These are phyloP conservation scores for Gossypium aridum DNA, from an alignment of 441 rosid genomes.

Conservation along the genomic window DNA sequence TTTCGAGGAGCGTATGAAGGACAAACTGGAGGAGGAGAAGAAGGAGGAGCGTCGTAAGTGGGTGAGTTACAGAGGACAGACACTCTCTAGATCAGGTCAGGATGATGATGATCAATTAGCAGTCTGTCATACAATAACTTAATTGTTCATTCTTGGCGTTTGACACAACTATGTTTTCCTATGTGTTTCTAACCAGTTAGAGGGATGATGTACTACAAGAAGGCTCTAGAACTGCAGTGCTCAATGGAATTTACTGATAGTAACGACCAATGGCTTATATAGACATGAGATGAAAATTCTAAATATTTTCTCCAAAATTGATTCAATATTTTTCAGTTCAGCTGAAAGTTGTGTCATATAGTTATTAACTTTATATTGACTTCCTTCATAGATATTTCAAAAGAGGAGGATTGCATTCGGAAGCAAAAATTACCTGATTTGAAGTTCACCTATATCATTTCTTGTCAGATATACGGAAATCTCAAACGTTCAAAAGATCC, in stretches of 20 bases:
- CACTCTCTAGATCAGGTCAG: conserved; percentile 91
- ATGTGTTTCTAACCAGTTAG: conserved; percentile 48
- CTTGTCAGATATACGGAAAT: conserved; percentile 81
- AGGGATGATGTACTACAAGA: conserved; percentile 95
- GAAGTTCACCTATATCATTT: conserved; percentile 96
- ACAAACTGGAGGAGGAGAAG: conserved; percentile 33
- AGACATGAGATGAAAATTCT: not conserved
- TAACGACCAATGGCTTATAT: conserved; percentile 35
- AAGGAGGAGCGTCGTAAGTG: conserved; percentile 53
- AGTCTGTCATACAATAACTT: not conserved
- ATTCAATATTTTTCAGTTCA: not conserved
- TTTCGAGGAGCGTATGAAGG: conserved; percentile 50
- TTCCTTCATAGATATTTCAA: conserved; percentile 37
- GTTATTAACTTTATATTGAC: conserved; percentile 8
- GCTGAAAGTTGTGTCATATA: not conserved
- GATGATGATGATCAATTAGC: not conserved
- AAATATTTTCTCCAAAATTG: conserved; percentile 5
- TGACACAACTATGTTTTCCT: conserved; percentile 7
- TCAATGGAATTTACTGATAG: conserved; percentile 58
- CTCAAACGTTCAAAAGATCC: conserved; percentile 62
- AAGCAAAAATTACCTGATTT: conserved; percentile 69
- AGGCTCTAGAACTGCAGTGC: conserved; percentile 81
- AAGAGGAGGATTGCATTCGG: conserved; percentile 25
- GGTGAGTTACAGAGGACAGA: conserved; percentile 95
- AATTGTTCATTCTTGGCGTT: not conserved